phyloP scores from a whole-genome alignment of 2,329 filamentous ascomycete genomes.

The Tolypocladium capitatum region DNA sequence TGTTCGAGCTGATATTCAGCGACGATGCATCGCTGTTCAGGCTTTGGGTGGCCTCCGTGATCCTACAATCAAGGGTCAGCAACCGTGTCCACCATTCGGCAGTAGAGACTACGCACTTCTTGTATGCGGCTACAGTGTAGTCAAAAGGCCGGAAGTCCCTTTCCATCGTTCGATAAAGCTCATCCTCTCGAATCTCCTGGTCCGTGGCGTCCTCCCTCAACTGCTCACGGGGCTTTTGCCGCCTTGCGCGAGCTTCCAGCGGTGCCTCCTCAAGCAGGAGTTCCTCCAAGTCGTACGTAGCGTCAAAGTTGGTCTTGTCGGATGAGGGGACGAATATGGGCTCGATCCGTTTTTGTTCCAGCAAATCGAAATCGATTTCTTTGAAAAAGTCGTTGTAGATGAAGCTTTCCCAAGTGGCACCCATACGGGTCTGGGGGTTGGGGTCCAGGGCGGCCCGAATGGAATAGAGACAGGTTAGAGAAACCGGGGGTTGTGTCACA shows the following conservation, averaged over 20 bases:
- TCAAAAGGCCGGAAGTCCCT: conserved; percentile 90
- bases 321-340: conserved; percentile 88
- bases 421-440: conserved; percentile 69
- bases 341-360: conserved; percentile 78
- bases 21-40: conserved; percentile 7
- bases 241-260: conserved; percentile 77
- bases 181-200: conserved; percentile 88
- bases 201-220: conserved; percentile 89
- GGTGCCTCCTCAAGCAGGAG: conserved; percentile 87
- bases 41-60: conserved; percentile 18
- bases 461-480: conserved; percentile 75
- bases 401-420: conserved; percentile 76
- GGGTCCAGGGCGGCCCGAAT: conserved; percentile 73
- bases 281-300: conserved; percentile 94
- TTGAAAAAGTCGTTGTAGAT: conserved; percentile 83
- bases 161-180: conserved; percentile 89
- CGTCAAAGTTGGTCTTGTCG: conserved; percentile 98
- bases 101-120: conserved; percentile 40
- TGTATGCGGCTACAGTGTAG: conserved; percentile 73
- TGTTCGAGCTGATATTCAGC: conserved; percentile 1
- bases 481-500: conserved; percentile 84
- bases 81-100: background rate
- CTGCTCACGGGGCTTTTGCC: conserved; percentile 85
- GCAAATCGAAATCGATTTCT: conserved; percentile 65
- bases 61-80: conserved; percentile 17